Percentiles rank a stretch among this genome's conserved stretches.
phyloP scores from a whole-genome alignment of 805 yeast genomes.

The Maudiozyma saulgeensis region DNA sequence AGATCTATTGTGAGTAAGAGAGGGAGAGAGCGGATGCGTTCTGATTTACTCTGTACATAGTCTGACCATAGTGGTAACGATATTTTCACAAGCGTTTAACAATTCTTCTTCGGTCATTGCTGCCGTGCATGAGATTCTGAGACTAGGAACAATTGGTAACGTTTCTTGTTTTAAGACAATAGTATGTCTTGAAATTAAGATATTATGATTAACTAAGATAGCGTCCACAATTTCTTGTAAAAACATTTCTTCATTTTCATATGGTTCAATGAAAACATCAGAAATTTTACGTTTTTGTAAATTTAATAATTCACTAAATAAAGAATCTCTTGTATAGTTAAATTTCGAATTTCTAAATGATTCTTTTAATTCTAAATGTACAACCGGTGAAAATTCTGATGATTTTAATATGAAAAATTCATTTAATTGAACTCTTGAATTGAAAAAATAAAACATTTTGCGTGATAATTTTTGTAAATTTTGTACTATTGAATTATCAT shows the following conservation, averaged over 20 bases:
- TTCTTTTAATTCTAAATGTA: slow-evolving; percentile 53
- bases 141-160: slow-evolving; percentile 55
- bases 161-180: slow-evolving; percentile 63
- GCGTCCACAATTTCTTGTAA: slow-evolving; percentile 59
- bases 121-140: slow-evolving; percentile 42
- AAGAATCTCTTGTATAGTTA: slow-evolving; percentile 19
- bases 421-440: slow-evolving; percentile 30
- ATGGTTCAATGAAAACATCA: slow-evolving; percentile 28
- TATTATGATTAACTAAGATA: slow-evolving; percentile 39
- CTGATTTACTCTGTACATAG: background rate
- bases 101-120: slow-evolving; percentile 39
- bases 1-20: background rate
- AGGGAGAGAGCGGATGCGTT: background rate
- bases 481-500: slow-evolving; percentile 28
- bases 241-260: slow-evolving; percentile 44
- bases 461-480: slow-evolving; percentile 34
- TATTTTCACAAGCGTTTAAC: slow-evolving; percentile 32
- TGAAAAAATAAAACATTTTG: slow-evolving; percentile 34
- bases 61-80: slow-evolving; percentile 26
- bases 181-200: slow-evolving; percentile 58
- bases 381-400: slow-evolving; percentile 49
- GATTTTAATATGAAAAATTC: slow-evolving; percentile 46
- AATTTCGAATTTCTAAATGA: slow-evolving; percentile 27
- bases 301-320: slow-evolving; percentile 17
- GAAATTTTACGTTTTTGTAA: slow-evolving; percentile 27